Percentiles rank a stretch among this genome's conserved stretches.
Evolutionary conservation across 1,284 basidiomycete species (phyloP).

Genomic region (Butyriboletus appendiculatus): DNA sequence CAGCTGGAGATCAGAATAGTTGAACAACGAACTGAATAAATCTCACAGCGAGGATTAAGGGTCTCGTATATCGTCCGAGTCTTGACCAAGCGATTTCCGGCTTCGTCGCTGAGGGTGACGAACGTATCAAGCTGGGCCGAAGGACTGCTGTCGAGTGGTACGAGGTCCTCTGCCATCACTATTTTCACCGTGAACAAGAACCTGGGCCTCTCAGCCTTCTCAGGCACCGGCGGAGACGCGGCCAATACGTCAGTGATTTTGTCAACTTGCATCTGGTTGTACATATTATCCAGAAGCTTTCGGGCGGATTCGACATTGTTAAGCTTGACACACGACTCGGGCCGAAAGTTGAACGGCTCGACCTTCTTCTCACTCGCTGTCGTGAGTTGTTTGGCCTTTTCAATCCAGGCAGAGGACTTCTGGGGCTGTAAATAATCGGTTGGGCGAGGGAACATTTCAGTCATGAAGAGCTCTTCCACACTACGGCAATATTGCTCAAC

Average conservation of each 20-base stretch:
- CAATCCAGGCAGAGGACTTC: conserved; percentile 93
- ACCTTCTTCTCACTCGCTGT: conserved; percentile 85
- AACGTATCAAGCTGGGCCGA: conserved; percentile 85
- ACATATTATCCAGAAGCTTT: conserved; percentile 90
- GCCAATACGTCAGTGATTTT: conserved; percentile 72
- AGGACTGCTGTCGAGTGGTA: conserved; percentile 70
- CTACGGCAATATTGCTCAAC: conserved; percentile 90
- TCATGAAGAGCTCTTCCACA: conserved; percentile 88
- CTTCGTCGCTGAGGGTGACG: conserved; percentile 92
- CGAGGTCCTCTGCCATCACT: conserved; percentile 83
- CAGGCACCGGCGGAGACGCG: conserved; percentile 67
- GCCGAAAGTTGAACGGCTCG: conserved; percentile 92
- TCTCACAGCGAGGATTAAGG: conserved; percentile 84
- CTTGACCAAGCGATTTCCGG: conserved; percentile 89
- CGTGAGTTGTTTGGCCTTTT: conserved; percentile 83
- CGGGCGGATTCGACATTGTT: conserved; percentile 97
- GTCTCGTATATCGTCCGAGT: conserved; percentile 96
- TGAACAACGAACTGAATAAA: neutral
- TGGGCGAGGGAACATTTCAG: conserved; percentile 91
- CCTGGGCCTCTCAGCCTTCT: conserved; percentile 60
- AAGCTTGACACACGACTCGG: conserved; percentile 94
- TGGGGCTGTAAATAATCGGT: conserved; percentile 74
- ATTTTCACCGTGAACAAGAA: conserved; percentile 96
- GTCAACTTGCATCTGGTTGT: conserved; percentile 90
- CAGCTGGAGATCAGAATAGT: conserved; percentile 3